These are phyloP conservation scores for Pseudohalonectria lignicola DNA, from an alignment of 2,329 filamentous ascomycete genomes.

Conservation along the genomic window DNA sequence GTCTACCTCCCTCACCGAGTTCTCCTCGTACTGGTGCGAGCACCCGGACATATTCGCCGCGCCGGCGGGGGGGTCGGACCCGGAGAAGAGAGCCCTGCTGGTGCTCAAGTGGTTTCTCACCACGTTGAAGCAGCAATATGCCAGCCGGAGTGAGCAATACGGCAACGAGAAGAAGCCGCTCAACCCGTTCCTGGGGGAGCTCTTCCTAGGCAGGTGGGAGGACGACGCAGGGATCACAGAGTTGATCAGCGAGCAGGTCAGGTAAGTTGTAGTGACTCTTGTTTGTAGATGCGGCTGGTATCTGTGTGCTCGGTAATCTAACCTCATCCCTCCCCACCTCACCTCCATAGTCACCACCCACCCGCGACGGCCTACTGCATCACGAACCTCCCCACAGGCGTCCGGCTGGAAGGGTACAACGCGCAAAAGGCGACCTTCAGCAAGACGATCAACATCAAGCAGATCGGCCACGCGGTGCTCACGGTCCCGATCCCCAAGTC, in stretches of 20 bases:
- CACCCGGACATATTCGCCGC: conserved; percentile 71
- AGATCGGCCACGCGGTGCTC: conserved; percentile 80
- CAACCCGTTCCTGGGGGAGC: conserved; percentile 90
- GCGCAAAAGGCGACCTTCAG: conserved; percentile 94
- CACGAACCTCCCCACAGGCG: conserved; percentile 72
- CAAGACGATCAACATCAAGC: conserved; percentile 88
- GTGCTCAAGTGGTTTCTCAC: conserved; percentile 97
- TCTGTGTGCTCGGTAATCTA: neutral
- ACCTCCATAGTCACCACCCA: conserved; percentile 70
- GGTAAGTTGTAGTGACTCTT: conserved; percentile 25
- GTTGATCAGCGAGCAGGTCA: conserved; percentile 89
- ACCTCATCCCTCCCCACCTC: too few species aligned
- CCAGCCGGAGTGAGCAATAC: conserved; percentile 61
- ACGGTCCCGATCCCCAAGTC: conserved; percentile 47
- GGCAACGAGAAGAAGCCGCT: conserved; percentile 96
- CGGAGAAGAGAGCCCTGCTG: conserved; percentile 70
- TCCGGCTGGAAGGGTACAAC: conserved; percentile 79
- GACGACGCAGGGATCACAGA: conserved; percentile 72
- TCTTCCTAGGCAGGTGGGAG: conserved; percentile 87
- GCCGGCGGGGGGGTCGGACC: conserved; percentile 66
- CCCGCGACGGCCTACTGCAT: conserved; percentile 93
- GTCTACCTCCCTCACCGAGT: conserved; percentile 67
- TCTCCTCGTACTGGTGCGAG: conserved; percentile 74
- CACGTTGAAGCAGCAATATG: conserved; percentile 80
- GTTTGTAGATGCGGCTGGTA: neutral